Evolutionary conservation across 345 rosid genomes (phyloP).

Genomic region (Eucalyptus marginata): DNA sequence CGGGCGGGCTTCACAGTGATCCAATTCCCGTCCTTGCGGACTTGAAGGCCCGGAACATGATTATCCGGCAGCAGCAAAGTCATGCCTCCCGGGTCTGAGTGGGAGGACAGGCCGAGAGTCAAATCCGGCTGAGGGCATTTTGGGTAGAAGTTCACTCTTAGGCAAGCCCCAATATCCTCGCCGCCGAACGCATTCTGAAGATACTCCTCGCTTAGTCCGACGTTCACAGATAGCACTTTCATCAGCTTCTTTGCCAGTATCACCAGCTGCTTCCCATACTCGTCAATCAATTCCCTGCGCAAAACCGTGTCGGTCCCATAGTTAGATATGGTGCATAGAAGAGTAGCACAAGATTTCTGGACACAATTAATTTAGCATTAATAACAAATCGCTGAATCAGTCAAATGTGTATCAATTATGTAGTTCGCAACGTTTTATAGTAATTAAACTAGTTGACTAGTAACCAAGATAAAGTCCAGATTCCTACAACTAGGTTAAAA

Average conservation of each 20-base stretch:
- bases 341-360: not conserved
- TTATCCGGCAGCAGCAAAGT: slow-evolving; percentile 74
- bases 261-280: slow-evolving; percentile 54
- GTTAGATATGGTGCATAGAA: not conserved
- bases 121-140: slow-evolving; percentile 89
- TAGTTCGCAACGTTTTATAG: not conserved
- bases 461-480: not conserved
- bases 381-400: not conserved
- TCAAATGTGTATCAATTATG: not conserved
- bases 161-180: slow-evolving; percentile 52
- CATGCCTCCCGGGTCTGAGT: slow-evolving; percentile 93
- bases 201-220: slow-evolving; percentile 36
- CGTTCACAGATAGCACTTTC: slow-evolving; percentile 60
- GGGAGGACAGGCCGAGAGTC: slow-evolving; percentile 76
- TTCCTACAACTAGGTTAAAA: not conserved
- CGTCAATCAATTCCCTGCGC: slow-evolving; percentile 63
- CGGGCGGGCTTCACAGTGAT: slow-evolving; percentile 78
- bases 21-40: slow-evolving; percentile 49
- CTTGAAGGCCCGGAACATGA: slow-evolving; percentile 74
- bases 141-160: slow-evolving; percentile 84
- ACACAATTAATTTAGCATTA: not conserved
- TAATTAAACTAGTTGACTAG: not conserved
- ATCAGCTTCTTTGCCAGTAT: slow-evolving; percentile 46
- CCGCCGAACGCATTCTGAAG: slow-evolving; percentile 80
- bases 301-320: not conserved